phyloP scores from a whole-genome alignment of 805 yeast species.

The Clavispora santaluciae region DNA sequence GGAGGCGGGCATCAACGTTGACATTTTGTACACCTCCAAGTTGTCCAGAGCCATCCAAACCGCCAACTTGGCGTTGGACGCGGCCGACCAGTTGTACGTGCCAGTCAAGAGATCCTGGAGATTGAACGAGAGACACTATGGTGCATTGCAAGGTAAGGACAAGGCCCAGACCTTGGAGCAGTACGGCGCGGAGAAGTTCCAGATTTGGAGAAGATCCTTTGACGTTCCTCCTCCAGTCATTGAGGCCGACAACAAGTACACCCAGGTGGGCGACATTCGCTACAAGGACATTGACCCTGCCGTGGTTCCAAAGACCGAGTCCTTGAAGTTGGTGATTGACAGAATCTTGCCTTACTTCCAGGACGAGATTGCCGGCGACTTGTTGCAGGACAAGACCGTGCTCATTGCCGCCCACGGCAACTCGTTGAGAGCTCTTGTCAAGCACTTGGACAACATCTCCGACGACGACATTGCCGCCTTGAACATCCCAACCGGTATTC shows the following conservation, averaged over 20 bases:
- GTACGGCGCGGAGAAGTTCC: constrained; percentile 91
- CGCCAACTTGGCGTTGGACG: constrained; percentile 87
- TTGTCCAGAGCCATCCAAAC: constrained; percentile 95
- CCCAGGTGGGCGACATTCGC: constrained; percentile 83
- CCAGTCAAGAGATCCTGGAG: constrained; percentile 96
- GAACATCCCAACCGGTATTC: constrained; percentile 98
- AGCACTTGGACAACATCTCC: constrained; percentile 90
- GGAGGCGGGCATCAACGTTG: constrained; percentile 82
- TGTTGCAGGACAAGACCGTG: constrained; percentile 84
- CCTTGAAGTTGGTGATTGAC: constrained; percentile 90
- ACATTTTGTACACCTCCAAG: constrained; percentile 84
- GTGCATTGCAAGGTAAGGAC: constrained; percentile 98
- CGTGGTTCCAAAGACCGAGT: constrained; percentile 90
- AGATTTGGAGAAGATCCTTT: constrained; percentile 94
- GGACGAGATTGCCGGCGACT: constrained; percentile 80
- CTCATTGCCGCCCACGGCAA: constrained; percentile 96
- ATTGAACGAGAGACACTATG: constrained; percentile 98
- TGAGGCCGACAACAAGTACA: constrained; percentile 69
- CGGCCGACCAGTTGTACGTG: constrained; percentile 84
- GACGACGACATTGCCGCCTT: constrained; percentile 89
- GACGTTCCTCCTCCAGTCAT: constrained; percentile 95
- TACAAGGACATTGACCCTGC: constrained; percentile 79
- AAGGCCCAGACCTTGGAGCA: constrained; percentile 86
- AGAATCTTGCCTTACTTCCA: constrained; percentile 97
- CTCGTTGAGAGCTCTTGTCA: constrained; percentile 94